Evolutionary conservation across 768 basidiomycete species (phyloP), one percentile per base, ranked within the genome.

Genomic region (Punctularia strigosozonata): DNA sequence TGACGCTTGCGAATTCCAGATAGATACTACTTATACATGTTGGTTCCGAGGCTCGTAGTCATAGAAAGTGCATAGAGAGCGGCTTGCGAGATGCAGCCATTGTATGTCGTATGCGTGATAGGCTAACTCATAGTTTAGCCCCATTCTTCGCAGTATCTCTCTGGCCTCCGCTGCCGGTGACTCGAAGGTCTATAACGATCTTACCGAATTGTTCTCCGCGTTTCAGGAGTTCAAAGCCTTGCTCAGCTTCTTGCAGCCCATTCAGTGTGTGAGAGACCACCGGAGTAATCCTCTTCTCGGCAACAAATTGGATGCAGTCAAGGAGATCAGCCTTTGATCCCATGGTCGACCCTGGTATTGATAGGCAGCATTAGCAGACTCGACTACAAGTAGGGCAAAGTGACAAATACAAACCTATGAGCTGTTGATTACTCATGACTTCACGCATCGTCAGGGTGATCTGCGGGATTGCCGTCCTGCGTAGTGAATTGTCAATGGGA

Each of bases 361-460:
- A 21, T 26, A 14, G 25, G 36, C 4, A 39, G 18, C 41, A 21
- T 41, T 24, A 8, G n/a, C 13, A 13, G 6, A n/a, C n/a, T n/a
- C n/a, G n/a, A n/a, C n/a, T n/a, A 15, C 8, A 15, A 15, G 17
- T 25, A 23, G 26, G 36, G 20, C 21, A 31, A 22, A 12, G 35
- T 17, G 25, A 36, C 15, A 13, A 19, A 34, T 8, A 20, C 66
- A 31, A 31, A 85, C 86, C 87, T 23, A 85, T 64, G 28, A 91
- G 60, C 44, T 77, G 73, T 30, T 80, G 75, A 48, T 85, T 80
- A 48, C 71, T 77, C 45, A 89, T 51, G 18, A 90, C 80, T 46
- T 85, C 73, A 14, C 74, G 70, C 80, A 91, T 89, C 7, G 78
- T 81, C 51, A 90, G 68, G 20, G 62, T 66, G 26, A 84, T 67